Percentiles rank a stretch among this genome's conserved stretches.
phyloP scores from a whole-genome alignment of 805 yeast genomes.

The Yamadazyma phyllophila region DNA sequence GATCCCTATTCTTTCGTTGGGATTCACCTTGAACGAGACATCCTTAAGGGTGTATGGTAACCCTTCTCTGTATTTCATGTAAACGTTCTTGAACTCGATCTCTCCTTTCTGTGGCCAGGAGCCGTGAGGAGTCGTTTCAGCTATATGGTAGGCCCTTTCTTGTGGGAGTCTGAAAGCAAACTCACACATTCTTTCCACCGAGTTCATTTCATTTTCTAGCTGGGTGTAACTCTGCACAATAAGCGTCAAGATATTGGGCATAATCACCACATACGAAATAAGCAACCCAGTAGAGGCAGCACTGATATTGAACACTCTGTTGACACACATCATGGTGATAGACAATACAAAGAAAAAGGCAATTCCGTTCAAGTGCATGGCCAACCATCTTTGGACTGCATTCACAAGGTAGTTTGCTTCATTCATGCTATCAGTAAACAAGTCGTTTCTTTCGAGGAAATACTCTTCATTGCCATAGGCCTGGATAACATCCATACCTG shows the following conservation, averaged over 20 bases:
- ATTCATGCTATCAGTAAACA: conserved; percentile 29
- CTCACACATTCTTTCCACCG: conserved; percentile 36
- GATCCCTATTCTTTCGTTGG: conserved; percentile 73
- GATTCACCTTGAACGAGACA: conserved; percentile 41
- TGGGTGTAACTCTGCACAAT: conserved; percentile 33
- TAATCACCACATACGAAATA: conserved; percentile 31
- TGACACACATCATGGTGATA: conserved; percentile 32
- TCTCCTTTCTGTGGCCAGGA: conserved; percentile 52
- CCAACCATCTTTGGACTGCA: conserved; percentile 40
- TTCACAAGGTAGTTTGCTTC: conserved; percentile 36
- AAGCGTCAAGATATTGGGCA: conserved; percentile 36
- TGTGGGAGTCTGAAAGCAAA: conserved; percentile 60
- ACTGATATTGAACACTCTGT: conserved; percentile 29
- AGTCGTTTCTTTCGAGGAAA: conserved; percentile 26
- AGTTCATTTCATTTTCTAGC: conserved; percentile 41
- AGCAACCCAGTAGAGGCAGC: conserved; percentile 39
- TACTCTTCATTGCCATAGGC: conserved; percentile 26
- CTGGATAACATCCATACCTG: conserved; percentile 37
- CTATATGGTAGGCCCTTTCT: conserved; percentile 59
- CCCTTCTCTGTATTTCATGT: conserved; percentile 55
- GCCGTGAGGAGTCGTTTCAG: conserved; percentile 38
- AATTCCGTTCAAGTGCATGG: conserved; percentile 30
- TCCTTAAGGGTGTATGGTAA: conserved; percentile 56
- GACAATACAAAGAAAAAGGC: conserved; percentile 28
- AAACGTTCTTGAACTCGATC: conserved; percentile 48